Evolutionary conservation across 495 filamentous ascomycete genomes (phyloP).

Genomic region (Oidiodendron maius): DNA sequence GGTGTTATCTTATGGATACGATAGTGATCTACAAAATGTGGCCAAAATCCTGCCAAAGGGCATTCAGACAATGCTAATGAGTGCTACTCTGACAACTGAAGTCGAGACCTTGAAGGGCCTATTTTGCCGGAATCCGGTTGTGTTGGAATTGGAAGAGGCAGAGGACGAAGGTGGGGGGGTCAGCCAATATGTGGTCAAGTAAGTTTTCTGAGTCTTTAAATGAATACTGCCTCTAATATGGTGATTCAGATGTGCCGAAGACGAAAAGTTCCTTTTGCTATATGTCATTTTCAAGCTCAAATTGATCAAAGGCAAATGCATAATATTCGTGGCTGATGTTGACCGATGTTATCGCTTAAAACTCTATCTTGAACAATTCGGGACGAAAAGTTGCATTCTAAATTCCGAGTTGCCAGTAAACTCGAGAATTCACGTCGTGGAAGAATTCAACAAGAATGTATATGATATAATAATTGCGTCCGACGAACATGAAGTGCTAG

Average conservation of each 20-base stretch:
- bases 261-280: constrained; percentile 91
- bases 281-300: constrained; percentile 95
- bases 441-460: constrained; percentile 92
- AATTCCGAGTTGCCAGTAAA: constrained; percentile 95
- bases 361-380: constrained; percentile 94
- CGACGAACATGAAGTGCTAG: constrained; percentile 84
- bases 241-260: constrained; percentile 67
- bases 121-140: constrained; percentile 73
- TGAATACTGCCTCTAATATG: background rate
- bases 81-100: constrained; percentile 82
- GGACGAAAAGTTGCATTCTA: constrained; percentile 85
- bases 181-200: constrained; percentile 82
- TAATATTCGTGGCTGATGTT: constrained; percentile 91
- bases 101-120: constrained; percentile 78
- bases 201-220: constrained; percentile 18
- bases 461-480: constrained; percentile 98
- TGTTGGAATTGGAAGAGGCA: constrained; percentile 69
- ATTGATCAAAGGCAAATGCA: constrained; percentile 87
- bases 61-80: constrained; percentile 88
- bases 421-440: constrained; percentile 85
- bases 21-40: constrained; percentile 77
- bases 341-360: constrained; percentile 93
- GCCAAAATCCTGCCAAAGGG: constrained; percentile 72
- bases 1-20: constrained; percentile 90
- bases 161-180: constrained; percentile 68